These are phyloP conservation scores for Amanita phalloides DNA, from an alignment of 768 basidiomycete species.

Conservation along the genomic window DNA sequence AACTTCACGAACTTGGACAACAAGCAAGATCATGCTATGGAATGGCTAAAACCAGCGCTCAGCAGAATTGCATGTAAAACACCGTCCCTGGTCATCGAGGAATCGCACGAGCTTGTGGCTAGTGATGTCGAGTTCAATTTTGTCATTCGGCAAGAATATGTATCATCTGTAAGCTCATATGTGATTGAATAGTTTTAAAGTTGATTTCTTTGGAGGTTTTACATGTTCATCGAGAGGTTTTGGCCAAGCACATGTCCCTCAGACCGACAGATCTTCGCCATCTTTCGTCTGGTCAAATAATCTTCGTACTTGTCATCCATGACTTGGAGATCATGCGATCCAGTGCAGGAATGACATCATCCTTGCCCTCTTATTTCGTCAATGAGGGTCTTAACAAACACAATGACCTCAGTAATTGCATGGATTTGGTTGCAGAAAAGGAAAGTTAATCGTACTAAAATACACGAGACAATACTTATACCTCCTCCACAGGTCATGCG, in stretches of 20 bases:
- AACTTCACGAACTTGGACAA: constrained; percentile 55
- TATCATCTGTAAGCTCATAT: constrained; percentile 44
- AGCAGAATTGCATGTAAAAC: constrained; percentile 78
- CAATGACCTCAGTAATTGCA: constrained; percentile 53
- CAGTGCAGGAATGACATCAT: constrained; percentile 67
- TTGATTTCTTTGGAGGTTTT: constrained; percentile 42
- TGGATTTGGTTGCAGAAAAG: constrained; percentile 84
- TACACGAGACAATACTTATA: constrained; percentile 6
- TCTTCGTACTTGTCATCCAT: constrained; percentile 78
- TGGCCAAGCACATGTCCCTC: constrained; percentile 57
- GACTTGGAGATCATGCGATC: constrained; percentile 86
- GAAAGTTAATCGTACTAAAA: constrained; percentile 22
- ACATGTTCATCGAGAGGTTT: constrained; percentile 48
- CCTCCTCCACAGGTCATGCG: constrained; percentile 54
- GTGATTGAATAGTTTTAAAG: not conserved
- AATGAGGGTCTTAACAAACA: constrained; percentile 79
- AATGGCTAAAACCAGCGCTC: constrained; percentile 71
- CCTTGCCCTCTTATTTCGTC: constrained; percentile 77
- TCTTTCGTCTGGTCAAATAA: constrained; percentile 72
- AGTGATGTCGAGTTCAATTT: constrained; percentile 92
- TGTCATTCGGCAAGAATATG: constrained; percentile 79
- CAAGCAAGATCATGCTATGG: constrained; percentile 53
- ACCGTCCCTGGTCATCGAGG: constrained; percentile 75
- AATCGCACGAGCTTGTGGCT: constrained; percentile 68
- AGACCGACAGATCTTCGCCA: constrained; percentile 60